Percentiles rank a stretch among this genome's conserved stretches.
These are phyloP conservation scores for Aspergillus clavatus DNA, from an alignment of 2,329 filamentous ascomycete genomes.

Conservation along the genomic window DNA sequence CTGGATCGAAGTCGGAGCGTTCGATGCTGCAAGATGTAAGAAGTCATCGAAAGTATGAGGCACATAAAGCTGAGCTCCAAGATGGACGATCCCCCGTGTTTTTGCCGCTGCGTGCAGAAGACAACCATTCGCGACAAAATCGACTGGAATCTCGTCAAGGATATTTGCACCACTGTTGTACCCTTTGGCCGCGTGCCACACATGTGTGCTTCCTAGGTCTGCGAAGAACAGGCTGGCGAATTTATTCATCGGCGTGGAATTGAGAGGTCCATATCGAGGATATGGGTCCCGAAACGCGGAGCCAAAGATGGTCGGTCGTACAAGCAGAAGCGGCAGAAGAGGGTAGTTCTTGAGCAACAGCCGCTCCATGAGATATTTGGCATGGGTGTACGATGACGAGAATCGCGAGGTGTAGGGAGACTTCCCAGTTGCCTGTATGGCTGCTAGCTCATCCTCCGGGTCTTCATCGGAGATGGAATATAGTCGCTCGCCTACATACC, in stretches of 20 bases:
- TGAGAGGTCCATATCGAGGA: constrained; percentile 27
- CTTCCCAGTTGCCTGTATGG: constrained; percentile 14
- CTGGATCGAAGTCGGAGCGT: constrained; percentile 19
- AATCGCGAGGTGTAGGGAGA: constrained; percentile 19
- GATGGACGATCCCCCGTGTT: constrained; percentile 27
- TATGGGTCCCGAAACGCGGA: constrained; percentile 27
- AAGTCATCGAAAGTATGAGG: constrained; percentile 27
- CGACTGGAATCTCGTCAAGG: constrained; percentile 30
- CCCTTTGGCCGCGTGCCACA: constrained; percentile 28
- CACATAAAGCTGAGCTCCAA: constrained; percentile 28
- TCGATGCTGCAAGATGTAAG: constrained; percentile 13
- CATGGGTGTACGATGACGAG: constrained; percentile 28
- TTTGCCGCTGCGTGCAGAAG: constrained; percentile 27
- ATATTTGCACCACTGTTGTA: constrained; percentile 26
- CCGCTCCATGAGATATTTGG: constrained; percentile 30
- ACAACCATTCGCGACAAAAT: constrained; percentile 31
- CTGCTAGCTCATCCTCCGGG: constrained; percentile 25
- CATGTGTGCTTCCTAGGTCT: constrained; percentile 22
- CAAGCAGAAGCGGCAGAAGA: constrained; percentile 23
- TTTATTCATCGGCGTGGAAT: constrained; percentile 29
- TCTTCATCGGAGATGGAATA: constrained; percentile 22
- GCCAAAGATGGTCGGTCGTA: constrained; percentile 31
- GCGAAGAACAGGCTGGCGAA: constrained; percentile 25
- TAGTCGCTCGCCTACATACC: constrained; percentile 23
- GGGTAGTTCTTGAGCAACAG: constrained; percentile 25